These are phyloP conservation scores for Ascochyta lentis DNA, from an alignment of 2,329 filamentous ascomycete species.

Conservation along the genomic window DNA sequence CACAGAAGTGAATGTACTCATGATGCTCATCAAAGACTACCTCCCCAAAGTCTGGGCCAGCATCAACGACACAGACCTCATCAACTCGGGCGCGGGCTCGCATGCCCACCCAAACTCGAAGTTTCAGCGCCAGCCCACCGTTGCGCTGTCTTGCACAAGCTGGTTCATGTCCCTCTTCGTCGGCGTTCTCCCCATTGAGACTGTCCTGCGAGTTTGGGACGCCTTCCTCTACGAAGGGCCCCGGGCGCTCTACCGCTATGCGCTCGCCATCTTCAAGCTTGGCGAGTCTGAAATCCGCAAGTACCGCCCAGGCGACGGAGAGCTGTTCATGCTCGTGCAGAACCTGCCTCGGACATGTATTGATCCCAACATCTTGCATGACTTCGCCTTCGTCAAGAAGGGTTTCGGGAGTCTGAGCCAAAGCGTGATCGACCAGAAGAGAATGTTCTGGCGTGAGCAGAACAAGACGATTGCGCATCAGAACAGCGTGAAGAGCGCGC, in stretches of 20 bases:
- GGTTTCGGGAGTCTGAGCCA: constrained; percentile 84
- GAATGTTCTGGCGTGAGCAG: constrained; percentile 53
- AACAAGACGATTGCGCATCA: constrained; percentile 34
- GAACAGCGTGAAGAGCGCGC: constrained; percentile 27
- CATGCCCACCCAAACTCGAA: constrained; percentile 44
- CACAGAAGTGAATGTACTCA: constrained; percentile 90
- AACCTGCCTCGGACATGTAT: constrained; percentile 80
- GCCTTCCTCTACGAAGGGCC: constrained; percentile 95
- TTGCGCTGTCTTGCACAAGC: constrained; percentile 89
- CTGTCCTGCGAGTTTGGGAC: constrained; percentile 91
- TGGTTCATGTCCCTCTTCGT: constrained; percentile 99
- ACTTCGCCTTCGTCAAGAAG: constrained; percentile 80
- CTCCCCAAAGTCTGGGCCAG: constrained; percentile 87
- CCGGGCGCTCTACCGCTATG: constrained; percentile 91
- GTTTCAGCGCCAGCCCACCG: constrained; percentile 73
- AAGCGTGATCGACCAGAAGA: constrained; percentile 77
- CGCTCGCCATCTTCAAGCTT: constrained; percentile 87
- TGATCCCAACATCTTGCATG: constrained; percentile 82
- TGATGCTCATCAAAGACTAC: constrained; percentile 82
- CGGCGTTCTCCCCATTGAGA: constrained; percentile 89
- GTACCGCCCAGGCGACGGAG: constrained; percentile 83
- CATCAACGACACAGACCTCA: constrained; percentile 75
- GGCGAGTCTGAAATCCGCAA: constrained; percentile 78
- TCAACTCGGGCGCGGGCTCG: constrained; percentile 45
- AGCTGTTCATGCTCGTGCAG: constrained; percentile 95